Base-by-base conservation (phyloP, 257 asterid species). In the Fraxinus cuspidata region DNA sequence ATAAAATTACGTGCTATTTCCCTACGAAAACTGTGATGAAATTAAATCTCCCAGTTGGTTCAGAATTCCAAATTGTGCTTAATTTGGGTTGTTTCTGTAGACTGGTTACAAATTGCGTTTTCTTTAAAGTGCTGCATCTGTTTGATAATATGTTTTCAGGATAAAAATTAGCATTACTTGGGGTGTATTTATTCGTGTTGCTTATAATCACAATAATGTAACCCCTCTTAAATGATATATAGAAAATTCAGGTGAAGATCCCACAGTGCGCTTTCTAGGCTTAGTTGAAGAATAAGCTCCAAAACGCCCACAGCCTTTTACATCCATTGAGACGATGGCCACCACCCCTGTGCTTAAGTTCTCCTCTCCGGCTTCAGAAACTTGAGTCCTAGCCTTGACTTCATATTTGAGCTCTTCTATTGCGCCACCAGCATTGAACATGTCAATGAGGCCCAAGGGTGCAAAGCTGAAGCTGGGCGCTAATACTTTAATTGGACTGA, bases 351-450 rank as follows among this genome's bases (percentile, higher is more conserved):
- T 40, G 81, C 79, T 85, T 80, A 85, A 73, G 56, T 85, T 86
- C 13, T 25, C 88, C 19, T 25, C 78, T 42, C 74, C 76, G 76
- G 71, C 82, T 28, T 79, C 86, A 68, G 3, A 37, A 21, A 73
- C 74, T 1, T 7, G 25, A 15, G 18, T 72, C 58, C 74, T 83
- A 23, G 80, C 72, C 65, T 83, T 87, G 60, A 73, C 84, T 2
- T 86, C 87, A 37, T 89, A 90, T 49, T 80, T 74, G 42, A 92
- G 94, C 77, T 83, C 90, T 70, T 92, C 93, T 15, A 94, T 83
- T 0, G 98, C 96, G 70, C 97, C 97, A 21, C 97, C 93, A 0
- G 89, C 90, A 40, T 94, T 94, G 89, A 81, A 92, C 98, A 94
- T 92, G 88, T 90, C 88, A 21, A 90, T 85, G 69, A 94, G 96